A percentile compares a stretch with the other conserved stretches of the same genome.
These are phyloP conservation scores for Trematosphaeria pertusa DNA, from an alignment of 2,329 filamentous ascomycete species.

Conservation along the genomic window DNA sequence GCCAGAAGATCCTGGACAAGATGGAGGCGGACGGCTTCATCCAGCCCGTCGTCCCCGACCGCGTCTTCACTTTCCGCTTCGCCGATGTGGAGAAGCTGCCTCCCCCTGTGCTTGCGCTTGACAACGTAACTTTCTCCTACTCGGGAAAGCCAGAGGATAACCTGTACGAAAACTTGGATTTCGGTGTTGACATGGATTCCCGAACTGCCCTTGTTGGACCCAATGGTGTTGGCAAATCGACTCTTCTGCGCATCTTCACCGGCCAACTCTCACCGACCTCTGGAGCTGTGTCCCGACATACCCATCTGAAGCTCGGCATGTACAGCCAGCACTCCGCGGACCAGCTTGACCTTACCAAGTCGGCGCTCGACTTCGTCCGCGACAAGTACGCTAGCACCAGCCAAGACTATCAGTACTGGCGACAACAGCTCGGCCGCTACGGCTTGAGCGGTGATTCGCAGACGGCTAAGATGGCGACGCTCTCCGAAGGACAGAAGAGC, in stretches of 20 bases:
- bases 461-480: constrained; percentile 95
- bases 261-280: constrained; percentile 86
- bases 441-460: constrained; percentile 92
- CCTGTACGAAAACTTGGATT: constrained; percentile 94
- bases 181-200: constrained; percentile 99
- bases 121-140: constrained; percentile 98
- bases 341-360: constrained; percentile 98
- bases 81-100: constrained; percentile 99
- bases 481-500: constrained; percentile 97
- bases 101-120: constrained; percentile 93
- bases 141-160: constrained; percentile 88
- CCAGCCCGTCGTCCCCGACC: constrained; percentile 83
- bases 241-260: constrained; percentile 93
- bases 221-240: constrained; percentile 99
- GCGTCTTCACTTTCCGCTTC: constrained; percentile 96
- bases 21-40: constrained; percentile 99
- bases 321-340: constrained; percentile 99
- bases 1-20: constrained; percentile 99
- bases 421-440: constrained; percentile 94
- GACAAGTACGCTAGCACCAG: constrained; percentile 90
- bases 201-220: constrained; percentile 95
- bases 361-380: constrained; percentile 93
- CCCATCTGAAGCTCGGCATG: constrained; percentile 96
- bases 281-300: constrained; percentile 87
- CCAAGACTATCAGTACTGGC: constrained; percentile 99